Conservation (phyloP, 192 early-diverging fungal genomes). For the Bifiguratus adelaidae region DNA sequence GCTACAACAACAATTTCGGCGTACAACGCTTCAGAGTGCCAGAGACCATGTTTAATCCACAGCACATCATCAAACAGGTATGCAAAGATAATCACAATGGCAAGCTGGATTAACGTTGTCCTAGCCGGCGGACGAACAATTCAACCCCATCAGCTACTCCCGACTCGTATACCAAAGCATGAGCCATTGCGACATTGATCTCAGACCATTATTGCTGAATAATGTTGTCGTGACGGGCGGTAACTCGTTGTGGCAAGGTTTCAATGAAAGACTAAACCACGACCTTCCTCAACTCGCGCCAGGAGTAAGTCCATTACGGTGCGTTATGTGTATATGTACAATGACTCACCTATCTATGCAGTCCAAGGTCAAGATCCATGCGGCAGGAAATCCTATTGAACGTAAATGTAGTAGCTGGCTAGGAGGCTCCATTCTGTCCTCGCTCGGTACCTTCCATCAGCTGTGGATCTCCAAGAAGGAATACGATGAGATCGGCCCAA, state of each 20-base stretch:
- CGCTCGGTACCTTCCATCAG: slow-evolving; percentile 95
- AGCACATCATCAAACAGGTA: slow-evolving; percentile 48
- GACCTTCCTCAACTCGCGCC: slow-evolving; percentile 54
- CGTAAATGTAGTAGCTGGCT: slow-evolving; percentile 93
- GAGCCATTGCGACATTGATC: slow-evolving; percentile 72
- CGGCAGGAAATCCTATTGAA: slow-evolving; percentile 68
- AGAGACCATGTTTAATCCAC: slow-evolving; percentile 82
- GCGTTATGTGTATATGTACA: background rate
- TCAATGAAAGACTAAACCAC: slow-evolving; percentile 72
- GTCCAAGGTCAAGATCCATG: slow-evolving; percentile 74
- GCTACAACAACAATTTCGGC: slow-evolving; percentile 79
- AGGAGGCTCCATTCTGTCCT: slow-evolving; percentile 92
- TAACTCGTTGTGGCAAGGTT: slow-evolving; percentile 76
- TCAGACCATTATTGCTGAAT: slow-evolving; percentile 68
- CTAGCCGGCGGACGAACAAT: slow-evolving; percentile 6
- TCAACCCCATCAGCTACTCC: slow-evolving; percentile 47
- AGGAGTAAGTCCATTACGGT: slow-evolving; percentile 39
- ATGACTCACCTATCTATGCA: slow-evolving; percentile 9
- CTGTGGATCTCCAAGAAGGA: slow-evolving; percentile 96
- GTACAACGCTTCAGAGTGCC: slow-evolving; percentile 69
- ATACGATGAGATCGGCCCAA: slow-evolving; percentile 81
- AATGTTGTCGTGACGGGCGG: slow-evolving; percentile 89
- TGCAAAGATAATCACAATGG: slow-evolving; percentile 12
- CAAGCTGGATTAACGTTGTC: background rate
- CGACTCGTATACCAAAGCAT: slow-evolving; percentile 69